Evolutionary conservation across 176 grass and related monocot species (phyloP), one percentile per base, ranked within the genome.

Genomic region (Elaeis guineensis): DNA sequence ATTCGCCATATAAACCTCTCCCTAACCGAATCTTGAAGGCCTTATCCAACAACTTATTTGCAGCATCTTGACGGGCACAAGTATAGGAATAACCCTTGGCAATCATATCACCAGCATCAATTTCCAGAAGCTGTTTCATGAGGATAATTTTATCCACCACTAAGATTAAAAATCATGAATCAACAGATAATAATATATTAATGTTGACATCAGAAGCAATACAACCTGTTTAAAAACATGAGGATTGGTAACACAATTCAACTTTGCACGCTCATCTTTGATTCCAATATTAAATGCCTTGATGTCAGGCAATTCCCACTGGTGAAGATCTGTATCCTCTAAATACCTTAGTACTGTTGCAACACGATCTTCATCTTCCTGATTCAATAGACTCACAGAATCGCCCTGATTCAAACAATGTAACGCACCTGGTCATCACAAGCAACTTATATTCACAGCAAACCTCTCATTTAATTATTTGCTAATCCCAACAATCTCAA

Each of bases 201-300:
- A 72, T 21, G 50, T 25, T 15, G 19, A 44, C 6, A 17, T 32
- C 44, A 8, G 22, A 22, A 61, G 54, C 62, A 59, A 32, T 58
- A 30, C 54, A 66, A 91, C 93, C 93, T 97, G 93, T 32, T 81
- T 52, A 73, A 97, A 91, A 50, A 91, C 65, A 83, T 76, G 73
- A 76, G 87, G 84, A 78, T 97, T 89, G 55, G 76, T 82, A 52
- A 92, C 66, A 51, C 78, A 89, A 74, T 97, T 97, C 50, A 97
- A 61, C 61, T 92, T 89, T 73, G 78, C 79, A 30, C 69, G 78
- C 26, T 78, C 70, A 59, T 83, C 84, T 54, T 66, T 89, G 28
- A 97, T 82, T 52, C 81, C 81, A 51, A 72, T 77, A 51, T 80
- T 83, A 66, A 98, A 92, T 65, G 77, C 77, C 55, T 88, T 86